Conservation (phyloP, 139 green algal species). For the Gonium pectorale region DNA sequence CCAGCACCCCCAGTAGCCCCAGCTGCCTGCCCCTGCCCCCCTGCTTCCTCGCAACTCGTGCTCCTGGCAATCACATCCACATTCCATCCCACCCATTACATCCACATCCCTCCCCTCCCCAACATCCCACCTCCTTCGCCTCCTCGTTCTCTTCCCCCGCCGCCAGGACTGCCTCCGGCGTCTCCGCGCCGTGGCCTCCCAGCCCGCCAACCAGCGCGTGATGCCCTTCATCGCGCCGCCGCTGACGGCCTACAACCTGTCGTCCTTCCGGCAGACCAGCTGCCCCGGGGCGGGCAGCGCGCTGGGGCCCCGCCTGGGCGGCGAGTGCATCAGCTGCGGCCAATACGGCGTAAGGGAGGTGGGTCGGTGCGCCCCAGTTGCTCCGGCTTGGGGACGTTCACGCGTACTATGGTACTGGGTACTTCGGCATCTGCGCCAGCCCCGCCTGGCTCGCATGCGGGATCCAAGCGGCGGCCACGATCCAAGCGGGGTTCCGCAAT, state of each 20-base stretch:
- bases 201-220: neutral
- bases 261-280: neutral
- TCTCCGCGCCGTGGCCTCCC: neutral
- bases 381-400: too few relatives aligned
- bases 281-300: neutral
- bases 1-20: too few relatives aligned
- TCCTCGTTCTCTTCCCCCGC: neutral
- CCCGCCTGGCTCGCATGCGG: too few relatives aligned
- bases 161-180: slow-evolving; percentile 8
- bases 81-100: too few relatives aligned
- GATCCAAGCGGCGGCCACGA: too few relatives aligned
- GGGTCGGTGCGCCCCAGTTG: neutral
- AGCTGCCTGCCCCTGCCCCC: too few relatives aligned
- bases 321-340: slow-evolving; percentile 42
- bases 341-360: neutral
- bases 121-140: neutral
- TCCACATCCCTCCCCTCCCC: neutral
- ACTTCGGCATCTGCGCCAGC: too few relatives aligned
- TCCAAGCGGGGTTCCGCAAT: too few relatives aligned
- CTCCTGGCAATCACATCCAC: too few relatives aligned
- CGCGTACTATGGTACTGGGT: too few relatives aligned
- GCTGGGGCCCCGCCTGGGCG: slow-evolving; percentile 36
- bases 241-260: slow-evolving; percentile 34
- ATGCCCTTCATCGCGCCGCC: slow-evolving; percentile 42
- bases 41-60: too few relatives aligned